phyloP scores from a whole-genome alignment of 768 basidiomycete genomes.

The Chalciporus piperatus region DNA sequence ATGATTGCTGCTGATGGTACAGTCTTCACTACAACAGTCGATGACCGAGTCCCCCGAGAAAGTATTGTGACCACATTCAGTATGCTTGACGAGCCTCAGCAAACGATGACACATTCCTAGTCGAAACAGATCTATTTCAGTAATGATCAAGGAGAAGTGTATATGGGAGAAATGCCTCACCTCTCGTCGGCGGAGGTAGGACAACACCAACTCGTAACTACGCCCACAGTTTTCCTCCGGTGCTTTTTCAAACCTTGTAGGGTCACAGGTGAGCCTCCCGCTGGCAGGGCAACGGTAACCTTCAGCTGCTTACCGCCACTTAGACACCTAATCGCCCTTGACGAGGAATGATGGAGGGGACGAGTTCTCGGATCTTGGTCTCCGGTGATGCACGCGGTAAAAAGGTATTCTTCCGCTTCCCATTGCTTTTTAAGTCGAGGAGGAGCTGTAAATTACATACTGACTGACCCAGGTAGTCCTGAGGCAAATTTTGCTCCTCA shows the following conservation, averaged over 20 bases:
- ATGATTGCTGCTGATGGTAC: conserved; percentile 50
- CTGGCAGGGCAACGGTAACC: background rate
- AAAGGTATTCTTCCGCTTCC: background rate
- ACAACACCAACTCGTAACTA: conserved; percentile 22
- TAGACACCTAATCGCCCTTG: background rate
- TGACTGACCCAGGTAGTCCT: conserved; percentile 6
- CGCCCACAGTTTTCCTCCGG: conserved; percentile 7
- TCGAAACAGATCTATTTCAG: conserved; percentile 9
- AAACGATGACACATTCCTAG: conserved; percentile 61
- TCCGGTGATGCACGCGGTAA: background rate
- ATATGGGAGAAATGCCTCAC: conserved; percentile 13
- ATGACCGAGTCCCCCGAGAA: conserved; percentile 40
- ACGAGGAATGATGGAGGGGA: no score
- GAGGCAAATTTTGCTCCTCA: background rate
- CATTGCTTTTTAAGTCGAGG: conserved; percentile 4
- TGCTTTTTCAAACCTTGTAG: conserved; percentile 7
- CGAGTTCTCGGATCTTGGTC: no score
- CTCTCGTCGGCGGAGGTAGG: conserved; percentile 56
- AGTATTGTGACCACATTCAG: conserved; percentile 54
- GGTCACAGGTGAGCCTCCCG: background rate
- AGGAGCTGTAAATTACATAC: conserved; percentile 15
- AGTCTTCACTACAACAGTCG: conserved; percentile 51
- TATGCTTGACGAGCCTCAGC: conserved; percentile 50
- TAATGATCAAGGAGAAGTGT: conserved; percentile 1
- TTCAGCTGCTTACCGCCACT: background rate